Base-by-base conservation (phyloP, 2,329 filamentous ascomycete genomes). In the Anthostomella pinea region DNA sequence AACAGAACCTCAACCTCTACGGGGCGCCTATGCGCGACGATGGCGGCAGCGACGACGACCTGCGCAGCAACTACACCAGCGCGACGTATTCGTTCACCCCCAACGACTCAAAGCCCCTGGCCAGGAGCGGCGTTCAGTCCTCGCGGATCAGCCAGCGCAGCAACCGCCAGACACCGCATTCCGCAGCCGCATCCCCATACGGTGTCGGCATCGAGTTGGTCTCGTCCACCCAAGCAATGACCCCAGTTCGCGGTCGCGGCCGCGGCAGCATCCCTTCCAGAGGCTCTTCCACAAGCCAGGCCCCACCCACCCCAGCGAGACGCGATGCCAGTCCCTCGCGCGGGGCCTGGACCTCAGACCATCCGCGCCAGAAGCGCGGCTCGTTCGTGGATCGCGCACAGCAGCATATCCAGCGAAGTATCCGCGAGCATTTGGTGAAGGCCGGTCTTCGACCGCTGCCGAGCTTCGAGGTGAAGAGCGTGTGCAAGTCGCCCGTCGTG, bases 321-420 rank as follows among this genome's bases (percentile, higher is more conserved):
- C 43, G 25, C 25, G 18, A 20, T 19, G 42, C 8, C 4, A 47
- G 23, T 30, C 39, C 38, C 7, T 38, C 22, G 17, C 35, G 43
- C 9, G 52, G 45, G 1, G 37, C 49, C 2, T 50, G 43, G 42
- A 19, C 13, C 2, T 27, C 43, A 6, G 46, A 48, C 30, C 26
- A 17, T 3, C 37, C 43, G 30, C 39, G 21, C 2, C 39, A 46
- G n/a, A 35, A 25, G n/a, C 42, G 32, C 1, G 24, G 35, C 0
- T 48, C 47, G 5, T 40, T 54, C 32, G 10, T 50, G 6, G 33
- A 47, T 11, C 46, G 51, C 7, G 37, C 43, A 4, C 34, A 30
- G 2, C 36, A 39, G 15, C 27, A 18, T 3, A n/a, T 50, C 11
- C 20, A 38, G 8, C 13, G 17, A 1, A 37, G 27, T 18, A 2